These are phyloP conservation scores for Cicer judaicum DNA, from an alignment of 306 rosid genomes.

Conservation along the genomic window DNA sequence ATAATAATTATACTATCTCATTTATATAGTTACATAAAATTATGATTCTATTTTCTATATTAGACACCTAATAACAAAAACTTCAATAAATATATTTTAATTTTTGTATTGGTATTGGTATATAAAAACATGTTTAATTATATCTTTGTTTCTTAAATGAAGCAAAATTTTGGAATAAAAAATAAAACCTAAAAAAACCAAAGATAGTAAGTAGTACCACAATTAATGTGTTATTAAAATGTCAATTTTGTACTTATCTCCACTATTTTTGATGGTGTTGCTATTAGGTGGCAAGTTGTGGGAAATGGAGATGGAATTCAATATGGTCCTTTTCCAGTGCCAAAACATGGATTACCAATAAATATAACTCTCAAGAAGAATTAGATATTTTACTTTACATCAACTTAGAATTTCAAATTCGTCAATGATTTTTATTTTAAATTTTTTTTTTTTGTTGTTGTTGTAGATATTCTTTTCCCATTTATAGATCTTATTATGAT, in stretches of 20 bases:
- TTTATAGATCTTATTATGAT: constrained; percentile 19
- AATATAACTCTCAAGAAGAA: constrained; percentile 55
- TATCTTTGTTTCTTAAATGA: too few relatives aligned
- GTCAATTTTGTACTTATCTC: constrained; percentile 37
- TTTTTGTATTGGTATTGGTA: too few relatives aligned
- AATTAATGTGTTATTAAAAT: constrained; percentile 3
- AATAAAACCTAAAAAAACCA: too few relatives aligned
- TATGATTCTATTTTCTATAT: too few relatives aligned
- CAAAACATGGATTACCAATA: constrained; percentile 77
- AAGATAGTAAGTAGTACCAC: not conserved
- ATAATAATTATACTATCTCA: too few relatives aligned
- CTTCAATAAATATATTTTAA: too few relatives aligned
- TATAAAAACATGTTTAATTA: too few relatives aligned
- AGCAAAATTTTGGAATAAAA: too few relatives aligned
- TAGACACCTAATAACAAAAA: too few relatives aligned
- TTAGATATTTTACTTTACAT: constrained; percentile 37
- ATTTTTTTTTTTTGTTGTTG: constrained; percentile 11
- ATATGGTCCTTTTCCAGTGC: constrained; percentile 92
- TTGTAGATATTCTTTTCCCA: constrained; percentile 52
- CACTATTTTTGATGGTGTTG: constrained; percentile 13
- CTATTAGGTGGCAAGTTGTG: constrained; percentile 64
- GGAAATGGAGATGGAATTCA: constrained; percentile 67
- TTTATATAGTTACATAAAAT: too few relatives aligned
- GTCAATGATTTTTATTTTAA: too few relatives aligned
- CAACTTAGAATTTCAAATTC: constrained; percentile 14